Evolutionary conservation across 352 stramenopile species (phyloP), one percentile per base, ranked within the genome.

Genomic region (Pythium phragmiticola): DNA sequence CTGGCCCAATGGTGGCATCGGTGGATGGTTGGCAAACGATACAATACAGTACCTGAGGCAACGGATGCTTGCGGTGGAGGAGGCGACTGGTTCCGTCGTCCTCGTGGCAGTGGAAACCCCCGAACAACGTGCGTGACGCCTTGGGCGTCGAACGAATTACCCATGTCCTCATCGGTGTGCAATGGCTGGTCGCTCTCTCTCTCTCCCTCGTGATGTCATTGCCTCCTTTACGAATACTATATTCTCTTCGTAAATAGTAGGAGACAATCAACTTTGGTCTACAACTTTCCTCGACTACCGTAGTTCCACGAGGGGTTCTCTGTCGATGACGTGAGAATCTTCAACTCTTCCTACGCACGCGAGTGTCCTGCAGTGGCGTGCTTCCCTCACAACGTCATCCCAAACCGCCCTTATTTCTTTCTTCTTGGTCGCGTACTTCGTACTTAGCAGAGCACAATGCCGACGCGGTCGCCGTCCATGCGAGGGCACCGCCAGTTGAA

Each of bases 401-500:
- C 26, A 30, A 6, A 39, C 34, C 34, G 34, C 1, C 34, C 7
- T 39, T 9, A 1, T 39, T 13, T 2, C 34, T 39, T 39, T 11
- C 21, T 37, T 37, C 33, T 37, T 51, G 11, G 45, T 9, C 45
- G 7, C 16, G 21, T 16, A 9, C 46, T 33, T n/a, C 46, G 46
- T 16, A 41, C n/a, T 55, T 63, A 69, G 55, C 62, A 69, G 16
- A 69, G 63, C 46, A 90, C 77, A 26, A 88, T 72, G 17, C 81
- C 81, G 19, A 90, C 75, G 3, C 71, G 66, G 30, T 77, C 63
- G 37, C 68, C 65, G 8, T 41, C 37, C 77, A 90, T 88, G 47
- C 66, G 66, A 7, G 77, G 72, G 54, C 80, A 89, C 17, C 77
- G 70, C 80, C 80, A 89, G 65, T 89, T 89, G 74, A 80, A 89